A percentile compares a stretch with the other conserved stretches of the same genome.
Conservation (phyloP, 2,329 filamentous ascomycete species). For the Stachybotrys echinatus region DNA sequence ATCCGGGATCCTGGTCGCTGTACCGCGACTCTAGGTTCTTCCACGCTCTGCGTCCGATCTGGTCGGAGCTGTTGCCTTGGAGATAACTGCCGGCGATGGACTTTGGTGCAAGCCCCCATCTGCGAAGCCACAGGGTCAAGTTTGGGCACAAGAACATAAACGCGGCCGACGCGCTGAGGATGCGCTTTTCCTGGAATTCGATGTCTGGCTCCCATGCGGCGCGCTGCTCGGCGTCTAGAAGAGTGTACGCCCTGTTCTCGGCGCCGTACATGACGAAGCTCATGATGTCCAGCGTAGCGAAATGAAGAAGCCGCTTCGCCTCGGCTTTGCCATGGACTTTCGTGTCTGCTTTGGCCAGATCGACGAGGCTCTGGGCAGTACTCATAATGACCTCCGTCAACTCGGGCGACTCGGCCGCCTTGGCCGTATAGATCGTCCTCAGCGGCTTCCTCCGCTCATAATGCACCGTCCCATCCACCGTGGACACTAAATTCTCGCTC, state of each 20-base stretch:
- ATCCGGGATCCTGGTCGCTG: neutral
- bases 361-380: neutral
- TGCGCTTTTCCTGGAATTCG: neutral
- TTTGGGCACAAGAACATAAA: conserved; percentile 2
- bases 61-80: neutral
- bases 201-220: neutral
- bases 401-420: neutral
- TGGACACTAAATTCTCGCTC: conserved; percentile 5
- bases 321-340: neutral
- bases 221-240: neutral
- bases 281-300: conserved; percentile 4
- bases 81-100: neutral
- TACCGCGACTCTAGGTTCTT: neutral
- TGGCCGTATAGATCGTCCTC: neutral
- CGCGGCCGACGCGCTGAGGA: neutral
- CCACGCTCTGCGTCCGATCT: neutral
- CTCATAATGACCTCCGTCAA: neutral
- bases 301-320: neutral
- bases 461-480: conserved; percentile 4
- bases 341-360: neutral
- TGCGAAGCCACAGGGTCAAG: conserved; percentile 2
- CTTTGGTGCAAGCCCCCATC: neutral
- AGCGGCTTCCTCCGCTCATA: neutral
- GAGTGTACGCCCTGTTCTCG: neutral
- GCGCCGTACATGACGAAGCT: conserved; percentile 5